Percentiles rank a stretch among this genome's conserved stretches.
Conservation (phyloP, 2,329 filamentous ascomycete species). For the Emergomyces pasteurianus region DNA sequence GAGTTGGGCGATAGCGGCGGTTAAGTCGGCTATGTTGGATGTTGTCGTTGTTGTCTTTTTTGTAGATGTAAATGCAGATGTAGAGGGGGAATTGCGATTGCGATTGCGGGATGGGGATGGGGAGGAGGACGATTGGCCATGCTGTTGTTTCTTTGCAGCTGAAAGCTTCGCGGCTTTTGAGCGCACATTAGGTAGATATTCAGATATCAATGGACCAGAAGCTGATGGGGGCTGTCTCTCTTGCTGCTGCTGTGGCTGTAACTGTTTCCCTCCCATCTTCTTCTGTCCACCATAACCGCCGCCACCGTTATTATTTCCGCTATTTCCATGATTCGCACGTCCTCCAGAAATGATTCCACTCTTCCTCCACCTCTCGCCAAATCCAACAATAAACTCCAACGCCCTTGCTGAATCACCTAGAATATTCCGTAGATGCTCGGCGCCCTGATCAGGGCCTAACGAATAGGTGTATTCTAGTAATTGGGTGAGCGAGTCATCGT, state of each 20-base stretch:
- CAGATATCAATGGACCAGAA: constrained; percentile 69
- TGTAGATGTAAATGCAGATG: background rate
- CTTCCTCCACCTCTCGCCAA: constrained; percentile 52
- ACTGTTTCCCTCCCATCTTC: background rate
- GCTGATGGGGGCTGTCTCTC: constrained; percentile 49
- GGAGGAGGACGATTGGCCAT: constrained; percentile 13
- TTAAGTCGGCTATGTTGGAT: constrained; percentile 44
- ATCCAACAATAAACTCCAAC: constrained; percentile 58
- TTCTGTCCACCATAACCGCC: background rate
- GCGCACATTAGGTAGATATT: constrained; percentile 49
- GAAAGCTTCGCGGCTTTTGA: constrained; percentile 43
- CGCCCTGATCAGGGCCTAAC: constrained; percentile 58
- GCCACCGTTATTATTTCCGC: background rate
- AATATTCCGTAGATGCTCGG: constrained; percentile 74
- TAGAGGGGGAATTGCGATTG: background rate
- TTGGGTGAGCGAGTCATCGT: constrained; percentile 72
- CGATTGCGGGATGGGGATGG: constrained; percentile 37
- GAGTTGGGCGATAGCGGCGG: constrained; percentile 72
- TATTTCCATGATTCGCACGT: background rate
- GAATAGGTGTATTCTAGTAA: constrained; percentile 70
- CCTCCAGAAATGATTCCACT: constrained; percentile 3
- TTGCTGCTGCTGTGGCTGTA: background rate
- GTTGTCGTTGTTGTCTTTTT: constrained; percentile 21
- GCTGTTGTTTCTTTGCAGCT: constrained; percentile 25
- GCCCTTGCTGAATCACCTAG: constrained; percentile 73